phyloP scores from a whole-genome alignment of 108 stramenopile species.

The Cyclotella cryptica region DNA sequence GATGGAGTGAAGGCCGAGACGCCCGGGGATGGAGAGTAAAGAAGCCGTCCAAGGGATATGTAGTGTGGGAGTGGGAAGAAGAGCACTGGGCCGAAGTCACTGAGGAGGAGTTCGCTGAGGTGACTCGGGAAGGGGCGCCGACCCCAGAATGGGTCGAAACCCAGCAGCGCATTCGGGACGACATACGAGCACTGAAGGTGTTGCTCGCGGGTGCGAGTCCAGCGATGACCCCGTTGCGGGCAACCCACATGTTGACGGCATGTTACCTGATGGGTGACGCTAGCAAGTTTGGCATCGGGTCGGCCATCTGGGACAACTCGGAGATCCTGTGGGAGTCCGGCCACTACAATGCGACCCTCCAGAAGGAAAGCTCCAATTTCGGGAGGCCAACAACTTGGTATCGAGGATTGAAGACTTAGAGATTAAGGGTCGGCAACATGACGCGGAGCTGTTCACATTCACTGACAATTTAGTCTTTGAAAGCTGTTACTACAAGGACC shows the following conservation, averaged over 20 bases:
- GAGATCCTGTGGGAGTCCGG: constrained; percentile 13
- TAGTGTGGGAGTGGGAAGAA: constrained; percentile 25
- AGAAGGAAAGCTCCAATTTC: constrained; percentile 32
- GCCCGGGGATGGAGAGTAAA: no score
- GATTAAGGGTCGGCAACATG: constrained; percentile 1
- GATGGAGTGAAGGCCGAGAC: constrained; percentile 19
- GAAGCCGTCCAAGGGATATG: no score
- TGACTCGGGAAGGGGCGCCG: not conserved
- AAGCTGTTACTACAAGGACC: no score
- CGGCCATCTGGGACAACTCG: not conserved
- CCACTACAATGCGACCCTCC: constrained; percentile 12
- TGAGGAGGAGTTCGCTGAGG: not conserved
- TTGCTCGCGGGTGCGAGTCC: no score
- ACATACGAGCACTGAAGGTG: no score
- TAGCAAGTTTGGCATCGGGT: not conserved
- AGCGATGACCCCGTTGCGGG: no score
- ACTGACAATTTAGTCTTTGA: constrained; percentile 60
- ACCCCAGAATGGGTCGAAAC: not conserved
- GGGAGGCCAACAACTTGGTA: constrained; percentile 44
- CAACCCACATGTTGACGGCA: no score
- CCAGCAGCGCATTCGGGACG: no score
- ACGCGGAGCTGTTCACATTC: constrained; percentile 42
- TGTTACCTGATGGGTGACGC: no score
- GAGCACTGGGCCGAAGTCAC: not conserved
- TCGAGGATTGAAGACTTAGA: no score